Base-by-base conservation (phyloP, 2,329 filamentous ascomycete species). In the Dactylonectria estremocensis region DNA sequence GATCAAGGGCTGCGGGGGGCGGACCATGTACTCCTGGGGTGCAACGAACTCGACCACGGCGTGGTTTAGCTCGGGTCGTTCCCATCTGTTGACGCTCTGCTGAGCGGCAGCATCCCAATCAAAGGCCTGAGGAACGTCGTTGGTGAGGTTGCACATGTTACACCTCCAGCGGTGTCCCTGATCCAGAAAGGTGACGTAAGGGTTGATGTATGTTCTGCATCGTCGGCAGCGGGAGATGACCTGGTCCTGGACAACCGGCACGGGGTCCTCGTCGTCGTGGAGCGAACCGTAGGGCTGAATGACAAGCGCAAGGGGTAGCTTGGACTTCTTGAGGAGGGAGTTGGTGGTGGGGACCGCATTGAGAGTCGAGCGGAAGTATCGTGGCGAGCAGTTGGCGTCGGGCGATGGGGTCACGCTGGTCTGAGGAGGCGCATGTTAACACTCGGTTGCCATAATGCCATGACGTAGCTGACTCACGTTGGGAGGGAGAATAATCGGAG, bases 101-200 rank as follows among this genome's bases (percentile, higher is more conserved):
- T 98, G 95, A 61, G 95, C 88, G 50, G 94, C 92, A 37, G 94
- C 92, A 82, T 99, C 96, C 96, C 96, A 99, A 80, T 99, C 96
- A 74, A 99, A 99, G 43, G 95, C 95, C 82, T 99, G 96, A n/a
- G 96, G 96, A 45, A 98, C 95, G 76, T 99, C 96, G 80, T 99
- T 99, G 74, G 95, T 98, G 72, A 99, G 87, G 82, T 97, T 98
- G 83, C 96, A 99, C 95, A 99, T 98, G 84, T 99, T 99, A 85
- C 96, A 99, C 78, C 95, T 92, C 96, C 96, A 99, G 78, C 96
- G 90, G 83, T 99, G 96, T 53, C 96, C 96, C 78, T 98, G 94
- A 77, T 99, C 96, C 68, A 99, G 85, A 84, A 99, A 99, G 53
- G 94, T 94, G 67, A 97, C 96, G 75, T 95, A 99, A 13, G 96